Evolutionary conservation across 2,329 filamentous ascomycete species (phyloP).

Genomic region (Ceratocystiopsis sp.): DNA sequence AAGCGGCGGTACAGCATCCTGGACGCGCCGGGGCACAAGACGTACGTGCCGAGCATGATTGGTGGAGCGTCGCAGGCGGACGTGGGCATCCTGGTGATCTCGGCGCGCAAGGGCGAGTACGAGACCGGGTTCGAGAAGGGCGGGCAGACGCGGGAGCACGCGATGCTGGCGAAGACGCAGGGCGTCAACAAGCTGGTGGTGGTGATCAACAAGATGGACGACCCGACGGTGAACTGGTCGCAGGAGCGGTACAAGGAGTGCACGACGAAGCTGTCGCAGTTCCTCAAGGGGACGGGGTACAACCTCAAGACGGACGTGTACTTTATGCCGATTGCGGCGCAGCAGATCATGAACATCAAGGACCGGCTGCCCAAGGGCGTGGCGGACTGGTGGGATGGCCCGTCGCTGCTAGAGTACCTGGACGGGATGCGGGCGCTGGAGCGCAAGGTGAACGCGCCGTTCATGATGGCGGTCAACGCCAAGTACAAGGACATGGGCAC

Average conservation of each 20-base stretch:
- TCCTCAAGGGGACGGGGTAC: slow-evolving; percentile 85
- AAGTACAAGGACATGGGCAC: slow-evolving; percentile 98
- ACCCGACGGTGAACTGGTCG: slow-evolving; percentile 89
- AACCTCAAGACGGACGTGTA: slow-evolving; percentile 84
- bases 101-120: slow-evolving; percentile 93
- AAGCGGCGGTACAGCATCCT: slow-evolving; percentile 93
- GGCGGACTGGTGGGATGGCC: slow-evolving; percentile 72
- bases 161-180: slow-evolving; percentile 93
- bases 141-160: slow-evolving; percentile 81
- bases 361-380: slow-evolving; percentile 61
- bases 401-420: slow-evolving; percentile 88
- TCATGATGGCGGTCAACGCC: slow-evolving; percentile 94
- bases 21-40: slow-evolving; percentile 95
- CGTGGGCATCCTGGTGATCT: slow-evolving; percentile 89
- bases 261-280: slow-evolving; percentile 68
- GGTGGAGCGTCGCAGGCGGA: slow-evolving; percentile 81
- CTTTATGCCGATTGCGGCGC: slow-evolving; percentile 93
- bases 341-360: slow-evolving; percentile 76
- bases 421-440: slow-evolving; percentile 55
- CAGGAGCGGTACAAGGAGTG: slow-evolving; percentile 88
- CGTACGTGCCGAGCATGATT: slow-evolving; percentile 96
- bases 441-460: slow-evolving; percentile 93
- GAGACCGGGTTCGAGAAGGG: slow-evolving; percentile 96
- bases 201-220: slow-evolving; percentile 99
- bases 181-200: slow-evolving; percentile 94